A percentile compares a stretch with the other conserved stretches of the same genome.
phyloP scores from a whole-genome alignment of 768 basidiomycete genomes.

The Macrocybe gigantea region DNA sequence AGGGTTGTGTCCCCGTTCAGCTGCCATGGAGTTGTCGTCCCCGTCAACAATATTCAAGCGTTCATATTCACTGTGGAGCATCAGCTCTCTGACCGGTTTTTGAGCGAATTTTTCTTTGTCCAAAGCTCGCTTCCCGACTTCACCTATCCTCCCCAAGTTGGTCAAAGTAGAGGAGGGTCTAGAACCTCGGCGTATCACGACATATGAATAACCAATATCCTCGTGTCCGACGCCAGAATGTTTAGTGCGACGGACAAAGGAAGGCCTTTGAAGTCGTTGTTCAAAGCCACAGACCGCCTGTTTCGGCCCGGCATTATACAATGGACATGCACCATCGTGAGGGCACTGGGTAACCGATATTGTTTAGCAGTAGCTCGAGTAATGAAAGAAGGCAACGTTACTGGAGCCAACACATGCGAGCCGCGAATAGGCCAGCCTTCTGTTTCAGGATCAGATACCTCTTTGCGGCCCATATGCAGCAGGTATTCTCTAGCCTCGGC shows the following conservation, averaged over 20 bases:
- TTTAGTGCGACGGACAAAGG: conserved; percentile 83
- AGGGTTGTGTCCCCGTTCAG: conserved; percentile 8
- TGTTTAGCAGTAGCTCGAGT: background rate
- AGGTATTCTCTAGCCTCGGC: conserved; percentile 75
- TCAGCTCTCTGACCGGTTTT: conserved; percentile 32
- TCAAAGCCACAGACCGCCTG: conserved; percentile 74
- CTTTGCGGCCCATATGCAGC: conserved; percentile 55
- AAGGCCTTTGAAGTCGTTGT: conserved; percentile 83
- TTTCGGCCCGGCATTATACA: conserved; percentile 49
- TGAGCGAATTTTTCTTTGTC: conserved; percentile 24
- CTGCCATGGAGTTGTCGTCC: conserved; percentile 4
- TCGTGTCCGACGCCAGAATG: conserved; percentile 83
- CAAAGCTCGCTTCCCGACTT: conserved; percentile 41
- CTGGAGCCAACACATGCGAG: conserved; percentile 85
- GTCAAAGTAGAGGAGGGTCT: conserved; percentile 44
- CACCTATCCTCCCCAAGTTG: conserved; percentile 46
- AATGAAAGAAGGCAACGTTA: conserved; percentile 29
- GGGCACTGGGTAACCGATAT: conserved; percentile 57
- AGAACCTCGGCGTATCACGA: conserved; percentile 76
- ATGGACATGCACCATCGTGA: conserved; percentile 82
- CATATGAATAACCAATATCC: conserved; percentile 84
- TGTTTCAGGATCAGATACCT: conserved; percentile 41
- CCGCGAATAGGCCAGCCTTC: conserved; percentile 38
- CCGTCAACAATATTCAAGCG: conserved; percentile 4
- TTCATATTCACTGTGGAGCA: conserved; percentile 29